Evolutionary conservation across 2,329 filamentous ascomycete species (phyloP), one percentile per base, ranked within the genome.

Genomic region (Diaporthe citrichinensis): DNA sequence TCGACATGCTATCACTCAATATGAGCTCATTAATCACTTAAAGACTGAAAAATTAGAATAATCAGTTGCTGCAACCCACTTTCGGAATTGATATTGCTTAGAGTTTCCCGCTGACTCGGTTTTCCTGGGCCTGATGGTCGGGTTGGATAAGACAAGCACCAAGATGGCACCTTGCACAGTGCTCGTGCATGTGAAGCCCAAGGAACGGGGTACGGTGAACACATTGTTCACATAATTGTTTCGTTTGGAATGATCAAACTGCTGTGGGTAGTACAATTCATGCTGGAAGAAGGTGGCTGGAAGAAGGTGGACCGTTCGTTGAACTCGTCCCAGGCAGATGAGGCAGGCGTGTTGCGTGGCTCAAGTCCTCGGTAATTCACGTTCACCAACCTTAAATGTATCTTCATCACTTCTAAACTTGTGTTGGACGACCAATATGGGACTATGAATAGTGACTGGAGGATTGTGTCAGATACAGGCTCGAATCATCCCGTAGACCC

Each of bases 261-360:
- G 28, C 28, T 1, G 8, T 34, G 3, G 7, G 17, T 57, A 10
- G 10, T 0, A 4, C 12, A 1, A 28, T 23, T 34, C 0, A 4
- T 10, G 3, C 15, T 34, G 28, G 2, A 15, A 23, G 7, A 34
- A 34, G 23, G n/a, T n/a, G n/a, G 3, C 15, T 34, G 28, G 2
- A 15, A 23, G 7, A 34, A 34, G 4, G n/a, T 41, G 23, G 23
- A 25, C 2, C 4, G 17, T 57, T 7, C 31, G 17, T 23, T 36
- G 55, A 15, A 2, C 14, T 23, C 44, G 9, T 9, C 44, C 20
- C 20, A 31, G 51, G 55, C 55, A 39, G 14, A n/a, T n/a, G 4
- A 28, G 58, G 5, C n/a, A 23, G 3, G 10, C 2, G 15, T 10
- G 3, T 9, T 4, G 14, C 9, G 23, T 41, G n/a, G 44, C 36